Percentiles rank a stretch among this genome's conserved stretches.
Conservation (phyloP, 306 rosid genomes). For the Inga leiocalycina region DNA sequence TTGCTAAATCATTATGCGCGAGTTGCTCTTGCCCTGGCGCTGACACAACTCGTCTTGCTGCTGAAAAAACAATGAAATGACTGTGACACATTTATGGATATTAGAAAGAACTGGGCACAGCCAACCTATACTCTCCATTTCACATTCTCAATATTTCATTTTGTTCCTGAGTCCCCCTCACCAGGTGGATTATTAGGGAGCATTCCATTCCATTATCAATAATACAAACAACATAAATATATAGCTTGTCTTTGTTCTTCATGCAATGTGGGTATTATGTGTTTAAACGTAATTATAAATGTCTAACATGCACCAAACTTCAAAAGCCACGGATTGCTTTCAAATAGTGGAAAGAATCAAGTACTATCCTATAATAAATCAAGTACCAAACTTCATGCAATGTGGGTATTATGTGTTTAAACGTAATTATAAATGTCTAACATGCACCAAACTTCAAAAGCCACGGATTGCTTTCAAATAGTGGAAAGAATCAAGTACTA, state of each 20-base stretch:
- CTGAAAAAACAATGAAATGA: conserved; percentile 46
- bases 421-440: too few relatives aligned
- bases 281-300: conserved; percentile 4
- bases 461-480: too few relatives aligned
- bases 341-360: too few relatives aligned
- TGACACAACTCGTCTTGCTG: conserved; percentile 38
- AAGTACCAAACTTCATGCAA: too few relatives aligned
- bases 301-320: too few relatives aligned
- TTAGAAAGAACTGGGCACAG: conserved; percentile 13
- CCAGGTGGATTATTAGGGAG: neutral
- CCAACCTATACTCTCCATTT: too few relatives aligned
- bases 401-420: too few relatives aligned
- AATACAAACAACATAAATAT: neutral
- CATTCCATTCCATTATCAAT: neutral
- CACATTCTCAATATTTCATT: neutral
- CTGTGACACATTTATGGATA: neutral
- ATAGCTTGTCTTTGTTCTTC: conserved; percentile 19
- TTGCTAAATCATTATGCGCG: conserved; percentile 57
- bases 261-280: neutral
- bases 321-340: too few relatives aligned
- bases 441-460: too few relatives aligned
- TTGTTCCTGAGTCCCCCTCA: neutral
- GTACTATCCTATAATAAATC: too few relatives aligned
- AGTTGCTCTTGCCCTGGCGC: conserved; percentile 40
- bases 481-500: too few relatives aligned